A percentile compares a stretch with the other conserved stretches of the same genome.
Conservation (phyloP, 352 stramenopile species). For the Globisporangium recalcitrans region DNA sequence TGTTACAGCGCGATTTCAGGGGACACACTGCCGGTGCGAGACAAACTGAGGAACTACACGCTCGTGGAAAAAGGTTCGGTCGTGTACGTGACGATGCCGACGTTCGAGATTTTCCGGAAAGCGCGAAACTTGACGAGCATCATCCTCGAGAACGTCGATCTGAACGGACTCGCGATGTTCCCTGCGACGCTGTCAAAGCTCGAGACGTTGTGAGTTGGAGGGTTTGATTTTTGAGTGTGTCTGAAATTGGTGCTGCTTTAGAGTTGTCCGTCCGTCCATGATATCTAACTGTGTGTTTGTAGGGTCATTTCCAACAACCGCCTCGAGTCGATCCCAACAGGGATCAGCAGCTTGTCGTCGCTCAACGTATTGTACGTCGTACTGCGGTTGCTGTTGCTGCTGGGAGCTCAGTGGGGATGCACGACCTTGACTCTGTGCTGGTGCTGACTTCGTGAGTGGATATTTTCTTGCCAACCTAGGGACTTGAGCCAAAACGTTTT, state of each 20-base stretch:
- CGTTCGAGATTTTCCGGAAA: slow-evolving; percentile 20
- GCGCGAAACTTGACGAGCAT: slow-evolving; percentile 25
- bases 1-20: slow-evolving; percentile 27
- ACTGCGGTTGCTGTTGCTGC: neutral
- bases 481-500: slow-evolving; percentile 24
- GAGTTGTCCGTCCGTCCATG: neutral
- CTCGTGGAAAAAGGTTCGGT: slow-evolving; percentile 21
- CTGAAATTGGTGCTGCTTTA: neutral
- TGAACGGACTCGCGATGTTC: slow-evolving; percentile 23
- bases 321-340: slow-evolving; percentile 17
- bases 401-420: neutral
- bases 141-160: slow-evolving; percentile 37
- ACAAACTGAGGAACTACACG: slow-evolving; percentile 27
- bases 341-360: slow-evolving; percentile 14
- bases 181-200: slow-evolving; percentile 22
- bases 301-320: slow-evolving; percentile 19
- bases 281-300: neutral
- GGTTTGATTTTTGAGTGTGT: slow-evolving; percentile 3
- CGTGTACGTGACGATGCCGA: slow-evolving; percentile 19
- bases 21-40: slow-evolving; percentile 31
- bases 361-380: slow-evolving; percentile 22
- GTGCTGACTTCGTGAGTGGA: neutral
- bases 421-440: neutral
- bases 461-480: too few relatives aligned
- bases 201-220: slow-evolving; percentile 22